Evolutionary conservation across 345 rosid genomes (phyloP).

Genomic region (Eucalyptus regnans): DNA sequence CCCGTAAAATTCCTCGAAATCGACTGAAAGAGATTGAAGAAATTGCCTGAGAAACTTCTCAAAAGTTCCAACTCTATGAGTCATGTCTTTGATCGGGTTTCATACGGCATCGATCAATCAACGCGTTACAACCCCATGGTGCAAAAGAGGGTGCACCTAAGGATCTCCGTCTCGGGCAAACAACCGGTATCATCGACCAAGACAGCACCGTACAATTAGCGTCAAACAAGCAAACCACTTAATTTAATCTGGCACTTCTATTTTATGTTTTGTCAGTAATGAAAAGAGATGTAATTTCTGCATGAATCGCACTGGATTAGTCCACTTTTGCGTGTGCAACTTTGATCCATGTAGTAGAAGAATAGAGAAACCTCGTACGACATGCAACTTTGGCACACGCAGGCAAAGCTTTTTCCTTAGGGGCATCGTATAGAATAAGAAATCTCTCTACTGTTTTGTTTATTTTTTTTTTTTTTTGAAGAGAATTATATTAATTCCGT

Average conservation of each 20-base stretch:
- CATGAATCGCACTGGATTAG: background rate
- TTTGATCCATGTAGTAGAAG: background rate
- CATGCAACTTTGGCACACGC: background rate
- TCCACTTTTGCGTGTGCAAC: background rate
- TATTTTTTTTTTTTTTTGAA: background rate
- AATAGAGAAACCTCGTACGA: background rate
- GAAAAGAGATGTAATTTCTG: background rate
- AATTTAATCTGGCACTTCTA: background rate
- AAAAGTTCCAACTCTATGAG: background rate
- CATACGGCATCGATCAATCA: background rate
- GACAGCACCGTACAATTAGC: background rate
- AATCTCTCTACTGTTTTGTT: background rate
- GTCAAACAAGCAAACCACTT: background rate
- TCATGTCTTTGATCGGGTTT: background rate
- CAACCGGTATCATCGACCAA: background rate
- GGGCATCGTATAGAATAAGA: background rate
- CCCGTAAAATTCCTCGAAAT: background rate
- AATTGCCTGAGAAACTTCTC: background rate
- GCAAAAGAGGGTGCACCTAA: background rate
- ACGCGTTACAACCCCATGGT: background rate
- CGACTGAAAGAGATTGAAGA: background rate
- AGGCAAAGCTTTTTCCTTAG: background rate
- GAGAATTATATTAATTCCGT: background rate
- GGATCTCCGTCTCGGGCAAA: background rate
- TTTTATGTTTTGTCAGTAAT: background rate